phyloP scores from a whole-genome alignment of 2,329 filamentous ascomycete species.

The Hypoxylon sp. region DNA sequence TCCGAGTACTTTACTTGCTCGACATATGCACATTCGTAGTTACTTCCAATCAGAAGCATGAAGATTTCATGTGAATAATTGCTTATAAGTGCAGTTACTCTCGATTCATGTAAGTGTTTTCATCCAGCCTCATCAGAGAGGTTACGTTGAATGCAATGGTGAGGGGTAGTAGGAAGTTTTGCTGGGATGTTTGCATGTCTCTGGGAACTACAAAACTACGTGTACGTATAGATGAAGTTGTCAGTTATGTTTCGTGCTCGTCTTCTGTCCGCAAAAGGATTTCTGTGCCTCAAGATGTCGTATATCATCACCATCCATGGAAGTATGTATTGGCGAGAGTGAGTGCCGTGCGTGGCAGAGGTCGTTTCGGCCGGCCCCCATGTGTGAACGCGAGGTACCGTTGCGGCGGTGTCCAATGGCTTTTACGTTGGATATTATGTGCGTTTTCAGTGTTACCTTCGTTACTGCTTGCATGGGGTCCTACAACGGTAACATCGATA shows the following conservation, averaged over 20 bases:
- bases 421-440: slow-evolving; percentile 3
- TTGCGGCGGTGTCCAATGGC: slow-evolving; percentile 27
- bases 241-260: background rate
- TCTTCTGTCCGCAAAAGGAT: background rate
- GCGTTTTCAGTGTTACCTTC: slow-evolving; percentile 5
- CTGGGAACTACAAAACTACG: slow-evolving; percentile 13
- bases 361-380: slow-evolving; percentile 23
- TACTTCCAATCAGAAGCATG: background rate
- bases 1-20: slow-evolving; percentile 19
- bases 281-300: slow-evolving; percentile 21
- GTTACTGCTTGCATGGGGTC: slow-evolving; percentile 13
- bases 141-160: background rate
- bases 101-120: slow-evolving; percentile 3
- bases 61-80: slow-evolving; percentile 5
- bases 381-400: slow-evolving; percentile 26
- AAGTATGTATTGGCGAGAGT: slow-evolving; percentile 12
- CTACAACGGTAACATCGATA: slow-evolving; percentile 2
- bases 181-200: slow-evolving; percentile 19
- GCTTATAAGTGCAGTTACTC: background rate
- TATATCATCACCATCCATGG: slow-evolving; percentile 9
- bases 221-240: background rate
- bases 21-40: background rate
- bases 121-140: background rate
- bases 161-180: slow-evolving; percentile 12
- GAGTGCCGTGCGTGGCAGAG: slow-evolving; percentile 19